These are phyloP conservation scores for Camelina sativa DNA, from an alignment of 345 rosid species.

Conservation along the genomic window DNA sequence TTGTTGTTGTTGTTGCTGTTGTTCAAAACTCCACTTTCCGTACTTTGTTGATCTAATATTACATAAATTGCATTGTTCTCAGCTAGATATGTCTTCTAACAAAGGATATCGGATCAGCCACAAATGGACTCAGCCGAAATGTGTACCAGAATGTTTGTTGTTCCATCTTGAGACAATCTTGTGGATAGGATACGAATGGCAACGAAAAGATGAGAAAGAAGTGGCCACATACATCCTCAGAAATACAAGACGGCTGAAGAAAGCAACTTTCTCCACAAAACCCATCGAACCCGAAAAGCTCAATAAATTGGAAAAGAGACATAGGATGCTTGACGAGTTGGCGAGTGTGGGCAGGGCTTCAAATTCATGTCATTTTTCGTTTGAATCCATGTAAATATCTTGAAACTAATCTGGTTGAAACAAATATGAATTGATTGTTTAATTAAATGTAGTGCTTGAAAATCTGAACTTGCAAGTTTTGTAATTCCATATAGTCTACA, in stretches of 20 bases:
- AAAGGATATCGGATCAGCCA: background rate
- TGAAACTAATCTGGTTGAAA: too few relatives aligned
- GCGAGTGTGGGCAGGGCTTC: background rate
- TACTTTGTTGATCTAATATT: background rate
- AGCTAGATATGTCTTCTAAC: background rate
- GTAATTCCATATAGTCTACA: too few relatives aligned
- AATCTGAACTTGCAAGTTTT: background rate
- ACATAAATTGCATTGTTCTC: background rate
- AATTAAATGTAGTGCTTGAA: background rate
- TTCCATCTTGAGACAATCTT: slow-evolving; percentile 11
- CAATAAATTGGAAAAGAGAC: background rate
- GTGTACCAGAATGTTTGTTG: slow-evolving; percentile 30
- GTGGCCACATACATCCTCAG: slow-evolving; percentile 20
- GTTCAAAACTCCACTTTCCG: background rate
- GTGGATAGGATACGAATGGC: slow-evolving; percentile 2
- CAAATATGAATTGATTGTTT: background rate
- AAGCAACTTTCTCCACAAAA: background rate
- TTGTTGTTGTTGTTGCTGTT: background rate
- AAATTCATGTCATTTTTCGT: background rate
- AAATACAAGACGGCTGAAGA: background rate
- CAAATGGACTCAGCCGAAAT: background rate
- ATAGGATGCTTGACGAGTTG: background rate
- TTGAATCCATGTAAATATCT: background rate
- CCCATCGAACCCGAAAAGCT: background rate
- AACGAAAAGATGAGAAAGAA: slow-evolving; percentile 15